Conservation (phyloP, 345 rosid genomes). For the Gossypium thurberi region DNA sequence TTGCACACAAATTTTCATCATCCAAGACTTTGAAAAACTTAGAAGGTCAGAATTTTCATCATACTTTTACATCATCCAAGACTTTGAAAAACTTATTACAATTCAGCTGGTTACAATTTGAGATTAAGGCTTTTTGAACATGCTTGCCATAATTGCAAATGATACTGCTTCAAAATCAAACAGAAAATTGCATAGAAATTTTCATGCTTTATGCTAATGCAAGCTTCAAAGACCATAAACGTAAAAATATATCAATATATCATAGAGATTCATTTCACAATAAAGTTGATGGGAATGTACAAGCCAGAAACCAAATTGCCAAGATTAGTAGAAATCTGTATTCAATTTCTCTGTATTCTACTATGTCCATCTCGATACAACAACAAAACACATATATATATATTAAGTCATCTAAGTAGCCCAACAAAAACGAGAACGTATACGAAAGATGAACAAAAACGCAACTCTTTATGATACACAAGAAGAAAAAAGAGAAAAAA, state of each 20-base stretch:
- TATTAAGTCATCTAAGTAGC: slow-evolving; percentile 21
- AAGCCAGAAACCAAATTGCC: slow-evolving; percentile 14
- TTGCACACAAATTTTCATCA: too few species aligned
- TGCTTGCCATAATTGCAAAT: background rate
- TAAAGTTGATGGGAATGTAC: background rate
- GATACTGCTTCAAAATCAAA: background rate
- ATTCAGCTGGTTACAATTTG: too few species aligned
- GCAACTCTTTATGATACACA: slow-evolving; percentile 20
- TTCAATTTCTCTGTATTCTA: slow-evolving; percentile 27
- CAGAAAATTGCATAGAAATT: background rate
- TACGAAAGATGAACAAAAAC: background rate
- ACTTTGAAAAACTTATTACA: too few species aligned
- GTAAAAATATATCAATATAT: background rate
- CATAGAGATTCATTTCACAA: slow-evolving; percentile 7
- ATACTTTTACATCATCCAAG: too few species aligned
- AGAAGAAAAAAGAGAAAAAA: slow-evolving; percentile 11
- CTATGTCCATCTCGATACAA: slow-evolving; percentile 21
- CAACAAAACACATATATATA: slow-evolving; percentile 1
- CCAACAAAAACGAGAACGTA: slow-evolving; percentile 20
- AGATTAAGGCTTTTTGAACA: background rate
- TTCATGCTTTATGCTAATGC: background rate
- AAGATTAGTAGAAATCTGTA: slow-evolving; percentile 20
- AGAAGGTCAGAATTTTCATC: too few species aligned
- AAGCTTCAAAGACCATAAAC: background rate
- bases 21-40: too few species aligned